Evolutionary conservation across 1,284 basidiomycete species (phyloP), one percentile per base, ranked within the genome.

Genomic region (Fomes fomentarius): DNA sequence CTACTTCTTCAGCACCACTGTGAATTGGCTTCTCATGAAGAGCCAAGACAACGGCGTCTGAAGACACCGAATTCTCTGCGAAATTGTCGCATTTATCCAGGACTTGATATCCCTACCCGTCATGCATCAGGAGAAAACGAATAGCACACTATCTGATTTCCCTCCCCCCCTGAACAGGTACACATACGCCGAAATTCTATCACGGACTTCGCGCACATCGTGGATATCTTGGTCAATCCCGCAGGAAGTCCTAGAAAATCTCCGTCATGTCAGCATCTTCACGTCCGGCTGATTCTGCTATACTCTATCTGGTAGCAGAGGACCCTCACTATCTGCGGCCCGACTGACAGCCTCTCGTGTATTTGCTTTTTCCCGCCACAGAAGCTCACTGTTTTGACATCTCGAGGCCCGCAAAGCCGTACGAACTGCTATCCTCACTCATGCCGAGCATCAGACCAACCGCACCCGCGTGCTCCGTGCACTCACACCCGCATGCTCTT

Each of bases 371-470:
- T 31, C 45, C 45, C 47, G 40, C 31, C 28, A 39, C 47, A 30
- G 39, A 21, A 22, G 24, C 28, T 6, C n/a, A 22, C 26, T n/a
- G 34, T 39, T 6, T 21, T 10, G 7, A 33, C 47, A 21, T 33
- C 41, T 31, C 33, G 24, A 25, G 51, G 41, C n/a, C 51, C 45
- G 45, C 37, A 33, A 17, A 38, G 15, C 34, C 34, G 42, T 28
- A 38, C 12, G 14, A 30, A 50, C 22, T 24, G 49, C 26, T 21
- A 33, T 22, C 15, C 31, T 50, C 50, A 38, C 52, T 42, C 49
- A 35, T 50, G 47, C 47, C 50, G 50, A 47, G 33, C 48, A 25
- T 54, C 40, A 49, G 47, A 51, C 51, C 43, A 46, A 22, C 43
- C 53, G 24, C 25, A 40, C 26, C 50, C 52, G 33, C n/a, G n/a